Percentiles rank a stretch among this genome's conserved stretches.
Evolutionary conservation across 2,329 filamentous ascomycete genomes (phyloP).

Genomic region (Sporothrix euskadiensis): DNA sequence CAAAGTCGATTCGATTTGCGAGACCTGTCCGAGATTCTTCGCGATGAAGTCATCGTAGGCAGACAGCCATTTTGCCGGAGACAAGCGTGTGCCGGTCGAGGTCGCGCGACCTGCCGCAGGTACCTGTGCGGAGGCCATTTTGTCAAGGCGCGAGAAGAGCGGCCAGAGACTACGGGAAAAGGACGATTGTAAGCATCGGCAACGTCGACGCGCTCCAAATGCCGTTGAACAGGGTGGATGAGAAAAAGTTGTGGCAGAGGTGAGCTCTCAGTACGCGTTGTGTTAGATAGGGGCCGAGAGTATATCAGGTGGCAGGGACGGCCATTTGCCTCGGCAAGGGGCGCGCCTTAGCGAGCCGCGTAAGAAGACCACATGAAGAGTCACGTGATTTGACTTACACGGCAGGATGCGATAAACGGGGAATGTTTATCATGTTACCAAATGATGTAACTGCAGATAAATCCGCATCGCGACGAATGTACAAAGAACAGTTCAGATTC

Average conservation of each 20-base stretch:
- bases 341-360: background rate
- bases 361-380: background rate
- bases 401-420: no score
- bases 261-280: background rate
- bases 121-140: slow-evolving; percentile 10
- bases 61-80: slow-evolving; percentile 65
- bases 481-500: no score
- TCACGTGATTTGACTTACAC: background rate
- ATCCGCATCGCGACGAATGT: no score
- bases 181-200: background rate
- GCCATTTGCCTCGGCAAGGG: slow-evolving; percentile 7
- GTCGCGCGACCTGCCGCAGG: background rate
- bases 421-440: no score
- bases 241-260: background rate
- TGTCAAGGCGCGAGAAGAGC: background rate
- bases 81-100: slow-evolving; percentile 26
- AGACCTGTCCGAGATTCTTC: slow-evolving; percentile 89
- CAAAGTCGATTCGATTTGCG: slow-evolving; percentile 90
- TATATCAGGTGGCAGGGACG: background rate
- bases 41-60: slow-evolving; percentile 89
- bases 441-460: no score
- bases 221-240: background rate
- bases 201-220: background rate
- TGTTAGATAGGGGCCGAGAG: background rate
- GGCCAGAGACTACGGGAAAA: background rate